These are phyloP conservation scores for Dovyalis caffra DNA, from an alignment of 345 rosid species.

Conservation along the genomic window DNA sequence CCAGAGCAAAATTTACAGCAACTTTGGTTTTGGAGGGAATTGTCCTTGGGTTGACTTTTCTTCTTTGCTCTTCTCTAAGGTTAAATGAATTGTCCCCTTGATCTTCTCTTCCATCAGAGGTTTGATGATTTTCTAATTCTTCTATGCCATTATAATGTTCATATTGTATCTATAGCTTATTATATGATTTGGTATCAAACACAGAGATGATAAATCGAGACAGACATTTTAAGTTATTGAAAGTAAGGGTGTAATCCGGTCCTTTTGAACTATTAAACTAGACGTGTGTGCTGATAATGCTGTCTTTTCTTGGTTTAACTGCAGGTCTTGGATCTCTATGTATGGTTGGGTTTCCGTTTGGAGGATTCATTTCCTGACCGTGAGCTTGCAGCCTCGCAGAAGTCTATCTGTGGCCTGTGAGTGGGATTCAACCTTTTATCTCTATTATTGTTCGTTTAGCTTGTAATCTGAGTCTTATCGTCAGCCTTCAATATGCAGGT, in stretches of 20 bases:
- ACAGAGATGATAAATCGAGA: too few species aligned
- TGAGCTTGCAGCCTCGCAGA: conserved; percentile 78
- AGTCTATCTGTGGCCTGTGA: conserved; percentile 72
- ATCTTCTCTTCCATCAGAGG: too few species aligned
- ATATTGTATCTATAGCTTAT: too few species aligned
- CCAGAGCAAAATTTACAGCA: too few species aligned
- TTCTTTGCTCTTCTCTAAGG: too few species aligned
- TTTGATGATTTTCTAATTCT: too few species aligned
- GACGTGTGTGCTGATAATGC: conserved; percentile 5
- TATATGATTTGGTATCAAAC: too few species aligned
- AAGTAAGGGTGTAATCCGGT: not conserved
- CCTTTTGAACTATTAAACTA: not conserved
- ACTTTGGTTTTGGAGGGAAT: not conserved
- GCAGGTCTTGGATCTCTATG: conserved; percentile 87
- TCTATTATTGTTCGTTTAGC: not conserved
- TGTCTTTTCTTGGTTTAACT: conserved; percentile 12
- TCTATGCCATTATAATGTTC: too few species aligned
- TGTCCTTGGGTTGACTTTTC: not conserved
- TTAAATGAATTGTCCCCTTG: too few species aligned
- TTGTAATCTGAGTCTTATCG: not conserved
- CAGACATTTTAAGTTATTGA: not conserved
- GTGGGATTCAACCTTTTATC: conserved; percentile 18
- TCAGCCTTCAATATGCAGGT: conserved; percentile 36
- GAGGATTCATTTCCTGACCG: conserved; percentile 84
- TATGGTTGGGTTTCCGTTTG: conserved; percentile 85